Base-by-base conservation (phyloP, 2,329 filamentous ascomycete genomes). In the Aspergillus fumigatiaffinis region DNA sequence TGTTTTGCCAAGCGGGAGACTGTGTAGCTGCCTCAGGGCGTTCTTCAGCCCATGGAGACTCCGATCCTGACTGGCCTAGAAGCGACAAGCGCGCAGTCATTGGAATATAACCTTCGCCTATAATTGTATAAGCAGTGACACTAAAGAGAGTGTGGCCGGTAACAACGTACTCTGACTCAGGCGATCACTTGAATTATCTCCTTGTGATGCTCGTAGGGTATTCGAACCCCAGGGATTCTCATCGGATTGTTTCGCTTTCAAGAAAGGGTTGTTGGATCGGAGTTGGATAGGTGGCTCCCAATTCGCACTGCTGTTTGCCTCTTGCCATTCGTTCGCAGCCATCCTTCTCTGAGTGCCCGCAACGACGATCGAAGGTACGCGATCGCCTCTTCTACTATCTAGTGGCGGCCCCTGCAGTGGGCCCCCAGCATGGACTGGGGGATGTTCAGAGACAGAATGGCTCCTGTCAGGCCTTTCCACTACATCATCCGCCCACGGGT, bases 211-310 rank as follows among this genome's bases (percentile, higher is more conserved):
- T 10, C 59, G 54, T 47, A 56, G 54, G 9, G 63, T 62, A 50
- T 59, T 62, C 14, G 58, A 57, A 7, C 66, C 62, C 52, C 60
- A 63, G 12, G 65, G 59, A 26, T 66, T 63, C 10, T 62, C 59
- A 9, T 67, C 62, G 29, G 59, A 54, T 21, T 66, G 59, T 29
- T 65, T 64, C 2, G 69, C 56, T 53, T 71, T 74, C 52, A 76
- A 49, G 47, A 76, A 76, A 5, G 74, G 74, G 42, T 76, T 76
- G 51, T 76, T 76, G 17, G 73, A 76, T 53, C 67, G 71, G 25
- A 76, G 63, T 49, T 68, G 70, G 32, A 67, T 60, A 0, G 71
- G 66, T 20, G 62, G 51, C 38, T 62, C 53, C 32, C 56, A 38
- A 26, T 68, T 58, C 51, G 69, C 67, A 55, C 66, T 65, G 23